Evolutionary conservation across 495 filamentous ascomycete species (phyloP).

Genomic region (Neurospora sp.): DNA sequence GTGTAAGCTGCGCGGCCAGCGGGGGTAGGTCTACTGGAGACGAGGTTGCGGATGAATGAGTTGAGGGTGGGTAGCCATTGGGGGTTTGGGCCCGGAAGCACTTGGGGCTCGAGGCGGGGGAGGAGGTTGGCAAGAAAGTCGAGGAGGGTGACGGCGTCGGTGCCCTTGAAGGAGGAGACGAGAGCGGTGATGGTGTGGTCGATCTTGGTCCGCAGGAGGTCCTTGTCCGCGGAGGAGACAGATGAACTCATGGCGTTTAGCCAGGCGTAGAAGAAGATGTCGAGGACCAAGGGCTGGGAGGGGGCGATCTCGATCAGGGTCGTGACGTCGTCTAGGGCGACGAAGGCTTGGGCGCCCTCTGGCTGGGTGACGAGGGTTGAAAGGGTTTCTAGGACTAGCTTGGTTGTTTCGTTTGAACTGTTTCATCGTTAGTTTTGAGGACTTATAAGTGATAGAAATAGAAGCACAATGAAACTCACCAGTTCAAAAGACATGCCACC

Average conservation of each 20-base stretch:
- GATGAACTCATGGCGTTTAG: conserved; percentile 23
- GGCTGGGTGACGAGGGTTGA: conserved; percentile 35
- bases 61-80: conserved; percentile 35
- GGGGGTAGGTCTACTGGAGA: conserved; percentile 35
- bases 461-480: conserved; percentile 28
- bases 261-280: conserved; percentile 44
- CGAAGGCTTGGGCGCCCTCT: conserved; percentile 37
- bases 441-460: not conserved
- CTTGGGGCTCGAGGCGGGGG: conserved; percentile 27
- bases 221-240: conserved; percentile 11
- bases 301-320: conserved; percentile 43
- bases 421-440: conserved; percentile 11
- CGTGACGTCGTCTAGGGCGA: conserved; percentile 34
- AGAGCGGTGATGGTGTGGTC: conserved; percentile 33
- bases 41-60: conserved; percentile 32
- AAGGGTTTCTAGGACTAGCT: conserved; percentile 44
- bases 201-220: conserved; percentile 27
- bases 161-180: conserved; percentile 38
- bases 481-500: conserved; percentile 37
- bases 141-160: conserved; percentile 41
- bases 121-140: conserved; percentile 36
- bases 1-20: conserved; percentile 39
- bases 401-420: conserved; percentile 42
- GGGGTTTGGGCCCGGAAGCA: conserved; percentile 20
- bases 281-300: conserved; percentile 40